Conservation (phyloP, 1,139 yeast genomes). For the Sugiyamaella japonica region DNA sequence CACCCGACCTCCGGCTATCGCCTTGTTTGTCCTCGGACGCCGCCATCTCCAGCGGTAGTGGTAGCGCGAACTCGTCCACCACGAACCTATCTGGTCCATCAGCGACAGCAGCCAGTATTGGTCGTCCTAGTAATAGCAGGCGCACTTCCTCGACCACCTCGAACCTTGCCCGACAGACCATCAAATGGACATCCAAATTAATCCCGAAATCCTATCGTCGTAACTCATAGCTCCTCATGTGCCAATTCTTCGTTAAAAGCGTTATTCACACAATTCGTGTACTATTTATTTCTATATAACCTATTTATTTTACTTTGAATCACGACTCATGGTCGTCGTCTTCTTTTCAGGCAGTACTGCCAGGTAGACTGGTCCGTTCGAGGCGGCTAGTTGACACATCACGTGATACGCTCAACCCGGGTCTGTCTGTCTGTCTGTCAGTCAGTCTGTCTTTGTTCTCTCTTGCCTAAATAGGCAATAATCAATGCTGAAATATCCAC, state of each 20-base stretch:
- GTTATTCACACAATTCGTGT: too few species aligned
- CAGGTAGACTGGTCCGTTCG: too few species aligned
- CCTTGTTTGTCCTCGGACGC: constrained; percentile 6
- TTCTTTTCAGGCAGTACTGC: too few species aligned
- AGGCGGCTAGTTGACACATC: too few species aligned
- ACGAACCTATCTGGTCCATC: not conserved
- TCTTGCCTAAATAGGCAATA: not conserved
- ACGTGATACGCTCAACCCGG: too few species aligned
- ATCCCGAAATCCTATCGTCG: constrained; percentile 22
- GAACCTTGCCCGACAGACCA: constrained; percentile 18
- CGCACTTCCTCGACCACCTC: constrained; percentile 12
- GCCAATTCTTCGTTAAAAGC: too few species aligned
- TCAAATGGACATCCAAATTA: constrained; percentile 20
- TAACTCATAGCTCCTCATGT: constrained; percentile 6
- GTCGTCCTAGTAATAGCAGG: not conserved
- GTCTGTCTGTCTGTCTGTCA: too few species aligned
- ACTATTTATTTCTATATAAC: too few species aligned
- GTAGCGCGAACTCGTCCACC: constrained; percentile 1
- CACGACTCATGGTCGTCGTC: too few species aligned
- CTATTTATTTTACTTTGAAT: too few species aligned
- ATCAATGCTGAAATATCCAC: constrained; percentile 13
- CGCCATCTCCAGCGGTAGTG: constrained; percentile 8
- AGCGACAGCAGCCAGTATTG: not conserved
- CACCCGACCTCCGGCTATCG: not conserved
- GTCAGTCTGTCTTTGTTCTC: too few species aligned